Evolutionary conservation across 441 rosid genomes (phyloP), one percentile per base, ranked within the genome.

Genomic region (Mallotus repandus): DNA sequence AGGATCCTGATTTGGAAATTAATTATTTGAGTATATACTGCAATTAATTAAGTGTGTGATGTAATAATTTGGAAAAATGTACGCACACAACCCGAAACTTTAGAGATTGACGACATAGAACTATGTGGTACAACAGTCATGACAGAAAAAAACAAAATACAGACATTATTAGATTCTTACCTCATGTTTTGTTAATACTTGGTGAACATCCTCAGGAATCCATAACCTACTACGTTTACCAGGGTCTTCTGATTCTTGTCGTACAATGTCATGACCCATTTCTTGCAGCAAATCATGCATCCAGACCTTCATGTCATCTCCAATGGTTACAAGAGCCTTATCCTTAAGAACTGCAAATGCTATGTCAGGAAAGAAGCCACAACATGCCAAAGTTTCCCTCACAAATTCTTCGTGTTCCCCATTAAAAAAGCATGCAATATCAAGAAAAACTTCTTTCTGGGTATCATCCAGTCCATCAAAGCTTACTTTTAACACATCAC

Each of bases 251-350:
- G 70, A 81, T 12, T 76, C 77, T 62, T 61, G 61, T 10, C 77
- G 76, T 62, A 85, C 76, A 66, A 87, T 79, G n/a, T 79, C 83
- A 64, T 75, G 71, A n/a, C 79, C 91, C 89, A 87, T 79, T 71
- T 85, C 83, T 56, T 66, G 81, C 3, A 84, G 81, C 73, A 84
- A 69, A 73, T 50, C 70, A 50, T 67, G 70, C 59, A 67, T 22
- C 35, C 4, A 4, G 7, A 67, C 9, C 46, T 43, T 8, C 21
- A 8, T 49, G 59, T 53, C 15, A 12, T 67, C 10, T 9, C 9
- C 5, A 29, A 50, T 52, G 4, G 70, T n/a, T 2, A 57, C 38
- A 7, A 73, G 74, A 11, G 66, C 63, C 53, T 35, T 73, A 1
- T 68, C 50, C 10, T 10, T 22, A 25, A 78, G 81, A 57, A 69